Evolutionary conservation across 2,329 filamentous ascomycete genomes (phyloP).

Genomic region (Teratosphaeriaceae sp.): DNA sequence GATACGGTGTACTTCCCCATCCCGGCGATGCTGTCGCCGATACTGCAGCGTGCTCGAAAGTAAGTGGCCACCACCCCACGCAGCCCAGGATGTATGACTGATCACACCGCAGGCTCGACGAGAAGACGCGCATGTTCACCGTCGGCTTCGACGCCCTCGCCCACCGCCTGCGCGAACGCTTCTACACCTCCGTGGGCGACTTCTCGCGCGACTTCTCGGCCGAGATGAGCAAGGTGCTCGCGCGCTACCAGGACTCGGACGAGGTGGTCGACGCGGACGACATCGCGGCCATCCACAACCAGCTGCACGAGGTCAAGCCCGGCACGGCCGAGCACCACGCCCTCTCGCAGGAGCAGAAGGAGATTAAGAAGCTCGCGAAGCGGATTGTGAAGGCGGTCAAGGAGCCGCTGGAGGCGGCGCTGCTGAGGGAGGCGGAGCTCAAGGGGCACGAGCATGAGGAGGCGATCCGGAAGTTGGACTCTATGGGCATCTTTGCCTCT

Average conservation of each 20-base stretch:
- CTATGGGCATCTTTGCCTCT: constrained; percentile 51
- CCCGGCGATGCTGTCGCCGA: constrained; percentile 64
- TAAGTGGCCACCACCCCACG: constrained; percentile 46
- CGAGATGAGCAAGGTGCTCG: constrained; percentile 49
- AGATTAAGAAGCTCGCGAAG: constrained; percentile 79
- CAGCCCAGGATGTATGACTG: neutral
- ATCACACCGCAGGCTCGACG: constrained; percentile 49
- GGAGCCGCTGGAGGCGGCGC: constrained; percentile 66
- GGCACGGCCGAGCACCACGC: constrained; percentile 34
- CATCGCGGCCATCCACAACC: constrained; percentile 35
- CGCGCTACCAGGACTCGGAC: constrained; percentile 24
- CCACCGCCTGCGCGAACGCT: constrained; percentile 47
- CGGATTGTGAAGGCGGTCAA: constrained; percentile 81
- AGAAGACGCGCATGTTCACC: constrained; percentile 47
- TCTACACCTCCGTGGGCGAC: constrained; percentile 54
- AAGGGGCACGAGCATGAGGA: constrained; percentile 62
- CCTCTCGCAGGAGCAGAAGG: constrained; percentile 60
- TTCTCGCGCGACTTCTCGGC: constrained; percentile 54
- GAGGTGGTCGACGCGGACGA: constrained; percentile 21
- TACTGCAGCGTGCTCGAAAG: constrained; percentile 73
- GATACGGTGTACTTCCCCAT: constrained; percentile 91
- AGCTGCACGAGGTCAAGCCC: constrained; percentile 30
- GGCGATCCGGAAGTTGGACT: constrained; percentile 66
- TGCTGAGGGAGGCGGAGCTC: constrained; percentile 76
- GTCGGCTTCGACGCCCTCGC: constrained; percentile 48